phyloP scores from a whole-genome alignment of 2,329 filamentous ascomycete species.

The Cordyceps farinosa region DNA sequence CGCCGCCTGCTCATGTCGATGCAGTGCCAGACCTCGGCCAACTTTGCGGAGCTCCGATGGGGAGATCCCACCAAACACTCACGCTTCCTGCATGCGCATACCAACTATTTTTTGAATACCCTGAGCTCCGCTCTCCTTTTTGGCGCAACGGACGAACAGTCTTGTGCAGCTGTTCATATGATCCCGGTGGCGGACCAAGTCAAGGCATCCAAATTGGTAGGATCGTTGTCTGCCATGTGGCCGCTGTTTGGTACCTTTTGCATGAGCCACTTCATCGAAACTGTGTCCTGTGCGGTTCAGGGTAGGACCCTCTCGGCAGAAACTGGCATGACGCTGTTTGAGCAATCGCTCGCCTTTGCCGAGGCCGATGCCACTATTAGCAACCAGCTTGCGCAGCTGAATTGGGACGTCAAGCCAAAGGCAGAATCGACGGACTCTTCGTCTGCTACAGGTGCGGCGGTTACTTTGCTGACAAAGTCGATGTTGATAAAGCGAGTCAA shows the following conservation, averaged over 20 bases:
- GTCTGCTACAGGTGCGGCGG: constrained; percentile 23
- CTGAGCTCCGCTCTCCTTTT: constrained; percentile 70
- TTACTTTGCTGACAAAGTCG: constrained; percentile 53
- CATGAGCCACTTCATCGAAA: constrained; percentile 83
- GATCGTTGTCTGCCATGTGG: constrained; percentile 76
- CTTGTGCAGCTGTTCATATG: constrained; percentile 76
- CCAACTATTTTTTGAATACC: constrained; percentile 66
- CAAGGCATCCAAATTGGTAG: constrained; percentile 51
- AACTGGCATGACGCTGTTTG: constrained; percentile 93
- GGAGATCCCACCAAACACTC: constrained; percentile 62
- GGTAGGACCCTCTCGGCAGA: constrained; percentile 77
- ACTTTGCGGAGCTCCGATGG: constrained; percentile 68
- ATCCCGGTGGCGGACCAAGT: constrained; percentile 21
- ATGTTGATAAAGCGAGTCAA: constrained; percentile 79
- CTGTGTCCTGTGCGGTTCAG: constrained; percentile 81
- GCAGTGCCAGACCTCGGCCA: constrained; percentile 81
- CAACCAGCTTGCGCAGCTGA: constrained; percentile 70
- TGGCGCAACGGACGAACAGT: constrained; percentile 68
- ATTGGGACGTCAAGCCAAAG: constrained; percentile 42
- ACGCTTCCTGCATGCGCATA: constrained; percentile 65
- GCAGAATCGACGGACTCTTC: constrained; percentile 21
- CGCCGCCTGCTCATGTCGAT: constrained; percentile 74
- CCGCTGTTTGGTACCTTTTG: constrained; percentile 68
- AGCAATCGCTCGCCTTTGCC: constrained; percentile 92
- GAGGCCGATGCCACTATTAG: constrained; percentile 88